A percentile compares a stretch with the other conserved stretches of the same genome.
Evolutionary conservation across 1,284 basidiomycete species (phyloP).

Genomic region (Cryptococcus hybrid): DNA sequence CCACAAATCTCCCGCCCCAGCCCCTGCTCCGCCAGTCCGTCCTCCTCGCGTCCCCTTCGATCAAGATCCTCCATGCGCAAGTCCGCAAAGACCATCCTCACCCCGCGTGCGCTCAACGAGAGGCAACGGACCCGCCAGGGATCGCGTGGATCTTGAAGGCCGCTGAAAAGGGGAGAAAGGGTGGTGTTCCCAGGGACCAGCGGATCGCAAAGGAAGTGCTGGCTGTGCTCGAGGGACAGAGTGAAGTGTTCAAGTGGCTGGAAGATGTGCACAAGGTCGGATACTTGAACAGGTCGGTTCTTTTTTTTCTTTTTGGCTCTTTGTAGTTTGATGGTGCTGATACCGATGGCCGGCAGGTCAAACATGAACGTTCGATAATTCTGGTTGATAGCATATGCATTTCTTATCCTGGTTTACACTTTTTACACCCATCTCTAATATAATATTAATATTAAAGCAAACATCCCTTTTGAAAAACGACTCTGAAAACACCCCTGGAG

Average conservation of each 20-base stretch:
- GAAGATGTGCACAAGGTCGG: slow-evolving; percentile 65
- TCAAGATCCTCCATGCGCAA: slow-evolving; percentile 57
- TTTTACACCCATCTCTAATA: no score
- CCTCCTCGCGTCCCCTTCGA: slow-evolving; percentile 63
- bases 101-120: slow-evolving; percentile 70
- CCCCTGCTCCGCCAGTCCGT: slow-evolving; percentile 74
- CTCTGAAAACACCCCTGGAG: no score
- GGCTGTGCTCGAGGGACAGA: slow-evolving; percentile 61
- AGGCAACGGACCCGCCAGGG: slow-evolving; percentile 68
- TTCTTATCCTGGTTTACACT: no score
- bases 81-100: slow-evolving; percentile 62
- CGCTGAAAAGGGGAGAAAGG: slow-evolving; percentile 53
- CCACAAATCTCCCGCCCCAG: slow-evolving; percentile 70
- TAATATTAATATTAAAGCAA: no score
- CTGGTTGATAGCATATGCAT: background rate
- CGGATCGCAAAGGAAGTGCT: slow-evolving; percentile 73
- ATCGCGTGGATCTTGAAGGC: slow-evolving; percentile 66
- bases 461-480: no score
- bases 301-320: no score
- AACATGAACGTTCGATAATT: slow-evolving; percentile 19
- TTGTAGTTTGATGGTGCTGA: no score
- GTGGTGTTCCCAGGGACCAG: slow-evolving; percentile 60
- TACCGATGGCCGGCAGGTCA: slow-evolving; percentile 10
- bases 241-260: slow-evolving; percentile 60
- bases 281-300: slow-evolving; percentile 69